Percentiles rank a stretch among this genome's conserved stretches.
These are phyloP conservation scores for Botrytis porri DNA, from an alignment of 2,329 filamentous ascomycete species.

Conservation along the genomic window DNA sequence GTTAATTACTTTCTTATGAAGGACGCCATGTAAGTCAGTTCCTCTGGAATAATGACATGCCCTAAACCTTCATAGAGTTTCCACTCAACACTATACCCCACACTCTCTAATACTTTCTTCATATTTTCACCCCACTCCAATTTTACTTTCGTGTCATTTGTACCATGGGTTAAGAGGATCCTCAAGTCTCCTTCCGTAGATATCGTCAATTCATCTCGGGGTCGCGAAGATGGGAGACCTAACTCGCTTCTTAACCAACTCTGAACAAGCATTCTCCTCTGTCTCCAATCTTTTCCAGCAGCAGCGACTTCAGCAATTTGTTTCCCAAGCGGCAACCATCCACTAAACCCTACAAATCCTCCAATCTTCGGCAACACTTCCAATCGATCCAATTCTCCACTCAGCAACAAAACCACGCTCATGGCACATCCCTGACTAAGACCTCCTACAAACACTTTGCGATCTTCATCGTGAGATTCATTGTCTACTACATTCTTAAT, in stretches of 20 bases:
- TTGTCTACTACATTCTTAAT: conserved; percentile 21
- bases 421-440: conserved; percentile 33
- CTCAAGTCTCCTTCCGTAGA: neutral
- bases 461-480: neutral
- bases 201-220: neutral
- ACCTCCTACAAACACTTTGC: conserved; percentile 24
- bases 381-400: conserved; percentile 22
- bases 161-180: conserved; percentile 27
- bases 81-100: conserved; percentile 10
- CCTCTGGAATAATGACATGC: neutral
- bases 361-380: conserved; percentile 12
- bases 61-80: conserved; percentile 1
- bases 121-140: conserved; percentile 29
- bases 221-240: neutral
- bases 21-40: neutral
- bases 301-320: conserved; percentile 20
- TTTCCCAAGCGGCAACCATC: conserved; percentile 31
- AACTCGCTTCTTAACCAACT: neutral
- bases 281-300: neutral
- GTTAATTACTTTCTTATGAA: neutral
- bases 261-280: neutral
- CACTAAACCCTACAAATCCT: conserved; percentile 29
- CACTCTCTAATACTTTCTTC: neutral
- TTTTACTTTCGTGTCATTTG: conserved; percentile 29
- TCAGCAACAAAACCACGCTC: conserved; percentile 24